Evolutionary conservation across 768 basidiomycete species (phyloP).

Genomic region (Hypholoma sublateritium): DNA sequence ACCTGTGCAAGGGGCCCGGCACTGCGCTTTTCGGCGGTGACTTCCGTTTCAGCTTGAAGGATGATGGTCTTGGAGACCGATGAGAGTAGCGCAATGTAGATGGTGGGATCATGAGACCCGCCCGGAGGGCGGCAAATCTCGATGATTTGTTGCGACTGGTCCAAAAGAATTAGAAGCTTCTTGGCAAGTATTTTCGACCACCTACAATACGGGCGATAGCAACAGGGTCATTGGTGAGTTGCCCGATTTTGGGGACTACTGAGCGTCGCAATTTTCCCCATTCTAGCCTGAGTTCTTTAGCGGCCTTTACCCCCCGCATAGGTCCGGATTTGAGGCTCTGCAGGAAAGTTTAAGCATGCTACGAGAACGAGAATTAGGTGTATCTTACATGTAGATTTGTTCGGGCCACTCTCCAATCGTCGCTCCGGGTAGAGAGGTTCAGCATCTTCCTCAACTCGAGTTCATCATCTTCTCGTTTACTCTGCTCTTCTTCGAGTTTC

Average conservation of each 20-base stretch:
- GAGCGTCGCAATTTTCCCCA: conserved; percentile 73
- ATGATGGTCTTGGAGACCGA: conserved; percentile 89
- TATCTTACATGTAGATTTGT: conserved; percentile 50
- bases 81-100: conserved; percentile 79
- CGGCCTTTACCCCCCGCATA: conserved; percentile 62
- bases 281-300: conserved; percentile 51
- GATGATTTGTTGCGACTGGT: conserved; percentile 39
- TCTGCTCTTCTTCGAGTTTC: conserved; percentile 32
- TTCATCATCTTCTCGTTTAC: conserved; percentile 35
- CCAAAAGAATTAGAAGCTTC: background rate
- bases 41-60: conserved; percentile 91
- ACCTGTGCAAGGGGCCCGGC: conserved; percentile 83
- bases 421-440: conserved; percentile 53
- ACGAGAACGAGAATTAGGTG: background rate
- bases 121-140: conserved; percentile 32
- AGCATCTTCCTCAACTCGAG: conserved; percentile 37
- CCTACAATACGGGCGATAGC: conserved; percentile 68
- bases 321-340: conserved; percentile 66
- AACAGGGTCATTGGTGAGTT: conserved; percentile 69
- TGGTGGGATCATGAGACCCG: conserved; percentile 29
- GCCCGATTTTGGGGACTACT: conserved; percentile 86
- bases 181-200: conserved; percentile 12
- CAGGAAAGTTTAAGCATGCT: background rate
- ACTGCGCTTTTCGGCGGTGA: conserved; percentile 82
- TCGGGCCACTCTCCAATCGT: conserved; percentile 67